Evolutionary conservation across 495 filamentous ascomycete species (phyloP), one percentile per base, ranked within the genome.

Genomic region (Tirmania nivea): DNA sequence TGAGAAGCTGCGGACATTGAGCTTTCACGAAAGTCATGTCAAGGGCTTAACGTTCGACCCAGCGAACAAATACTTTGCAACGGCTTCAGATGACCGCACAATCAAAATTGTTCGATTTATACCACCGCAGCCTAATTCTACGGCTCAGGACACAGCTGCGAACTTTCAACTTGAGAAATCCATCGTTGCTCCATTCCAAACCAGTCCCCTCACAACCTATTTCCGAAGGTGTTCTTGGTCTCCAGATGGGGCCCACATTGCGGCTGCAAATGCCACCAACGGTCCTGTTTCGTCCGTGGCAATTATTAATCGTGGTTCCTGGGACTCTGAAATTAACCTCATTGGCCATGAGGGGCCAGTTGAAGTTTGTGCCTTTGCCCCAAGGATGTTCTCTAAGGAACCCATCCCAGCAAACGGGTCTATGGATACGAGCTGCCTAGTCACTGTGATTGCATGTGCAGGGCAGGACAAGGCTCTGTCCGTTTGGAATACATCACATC

Each of bases 11-110:
- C 96, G 95, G 72, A 85, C 81, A 3, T 70, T 99, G 10, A 78
- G 83, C 8, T 77, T 84, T 42, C 90, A 99, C 61, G 84, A 92
- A 63, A 94, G 87, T 62, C 90, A 95, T 62, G 92, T 99, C 65
- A 99, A 99, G 66, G 90, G 90, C 21, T 84, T 99, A 61, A 93
- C 87, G 1, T 99, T 99, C 63, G 90, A 99, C 62, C 90, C 90
- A 1, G 92, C 92, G 17, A 96, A 95, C 69, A 96, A 96, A 63
- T 96, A 93, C 71, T 99, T 99, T 68, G 90, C 90, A 31, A 99
- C 90, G 1, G 87, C 90, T 0, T 93, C 85, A 68, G 90, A 99
- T 64, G 90, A 99, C 64, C 80, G 90, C 34, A 86, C 86, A 8
- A 90, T 99, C 68, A 94, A 94, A 65, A 83, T 99, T 55, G 94